Conservation (phyloP, 1,284 basidiomycete species). For the Ustilago xerochloae region DNA sequence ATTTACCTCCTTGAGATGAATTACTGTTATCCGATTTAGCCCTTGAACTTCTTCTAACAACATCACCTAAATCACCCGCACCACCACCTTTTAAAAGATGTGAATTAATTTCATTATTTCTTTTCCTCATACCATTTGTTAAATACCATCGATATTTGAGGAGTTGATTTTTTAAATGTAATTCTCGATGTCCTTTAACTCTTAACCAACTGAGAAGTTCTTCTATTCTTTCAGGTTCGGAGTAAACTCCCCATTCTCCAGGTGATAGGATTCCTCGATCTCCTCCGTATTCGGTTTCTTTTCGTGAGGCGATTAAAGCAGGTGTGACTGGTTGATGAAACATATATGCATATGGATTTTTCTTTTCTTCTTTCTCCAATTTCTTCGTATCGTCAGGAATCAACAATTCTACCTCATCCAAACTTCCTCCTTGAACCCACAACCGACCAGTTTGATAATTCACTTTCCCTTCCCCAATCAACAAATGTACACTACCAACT, state of each 20-base stretch:
- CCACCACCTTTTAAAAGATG: background rate
- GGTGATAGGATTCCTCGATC: slow-evolving; percentile 75
- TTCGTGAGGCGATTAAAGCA: slow-evolving; percentile 9
- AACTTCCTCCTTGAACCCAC: slow-evolving; percentile 88
- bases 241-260: slow-evolving; percentile 89
- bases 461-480: slow-evolving; percentile 65
- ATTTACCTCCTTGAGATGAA: background rate
- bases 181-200: slow-evolving; percentile 86
- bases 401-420: slow-evolving; percentile 69
- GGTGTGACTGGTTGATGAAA: slow-evolving; percentile 63
- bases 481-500: slow-evolving; percentile 81
- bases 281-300: slow-evolving; percentile 63
- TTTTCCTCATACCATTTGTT: slow-evolving; percentile 76
- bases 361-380: too few relatives aligned
- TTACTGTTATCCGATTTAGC: background rate
- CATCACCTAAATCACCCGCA: slow-evolving; percentile 11
- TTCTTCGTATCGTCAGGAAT: too few relatives aligned
- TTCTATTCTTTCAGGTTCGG: slow-evolving; percentile 85
- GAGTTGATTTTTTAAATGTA: slow-evolving; percentile 81
- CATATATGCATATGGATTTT: slow-evolving; percentile 28
- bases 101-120: slow-evolving; percentile 44
- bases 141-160: slow-evolving; percentile 88
- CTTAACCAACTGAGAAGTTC: slow-evolving; percentile 89
- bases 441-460: slow-evolving; percentile 85
- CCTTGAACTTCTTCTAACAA: slow-evolving; percentile 6